Conservation (phyloP, 2,329 filamentous ascomycete species). For the Pyrenochaeta sp. region DNA sequence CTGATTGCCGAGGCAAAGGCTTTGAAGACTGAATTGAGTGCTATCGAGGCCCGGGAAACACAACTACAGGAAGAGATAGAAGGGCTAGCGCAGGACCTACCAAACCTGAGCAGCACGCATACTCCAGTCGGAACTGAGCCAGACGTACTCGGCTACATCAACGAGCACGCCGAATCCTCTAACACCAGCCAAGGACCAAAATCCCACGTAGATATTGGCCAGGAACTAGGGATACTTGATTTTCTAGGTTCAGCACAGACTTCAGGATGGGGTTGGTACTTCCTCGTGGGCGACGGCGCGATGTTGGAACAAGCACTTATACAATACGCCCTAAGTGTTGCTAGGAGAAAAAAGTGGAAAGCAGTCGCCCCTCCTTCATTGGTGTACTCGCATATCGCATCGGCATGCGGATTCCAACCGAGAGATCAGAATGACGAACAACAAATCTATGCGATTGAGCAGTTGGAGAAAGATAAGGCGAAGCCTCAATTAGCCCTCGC, state of each 20-base stretch:
- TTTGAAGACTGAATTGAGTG: conserved; percentile 69
- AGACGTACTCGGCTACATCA: conserved; percentile 77
- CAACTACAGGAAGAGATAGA: conserved; percentile 72
- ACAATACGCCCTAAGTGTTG: conserved; percentile 81
- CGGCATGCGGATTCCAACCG: conserved; percentile 93
- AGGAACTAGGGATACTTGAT: conserved; percentile 87
- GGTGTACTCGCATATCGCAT: conserved; percentile 89
- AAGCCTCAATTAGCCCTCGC: conserved; percentile 78
- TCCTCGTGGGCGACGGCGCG: conserved; percentile 87
- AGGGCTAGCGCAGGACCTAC: conserved; percentile 76
- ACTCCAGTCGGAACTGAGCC: conserved; percentile 77
- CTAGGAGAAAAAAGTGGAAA: conserved; percentile 77
- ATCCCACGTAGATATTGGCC: conserved; percentile 87
- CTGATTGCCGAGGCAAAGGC: conserved; percentile 70
- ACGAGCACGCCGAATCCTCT: conserved; percentile 65
- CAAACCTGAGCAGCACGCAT: conserved; percentile 81
- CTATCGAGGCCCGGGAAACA: conserved; percentile 70
- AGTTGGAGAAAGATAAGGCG: conserved; percentile 66
- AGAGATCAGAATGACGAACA: conserved; percentile 90
- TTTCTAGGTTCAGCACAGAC: conserved; percentile 83
- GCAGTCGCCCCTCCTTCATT: conserved; percentile 85
- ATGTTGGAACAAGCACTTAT: conserved; percentile 94
- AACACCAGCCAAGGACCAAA: conserved; percentile 63
- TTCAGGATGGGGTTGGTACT: conserved; percentile 98
- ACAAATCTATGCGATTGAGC: conserved; percentile 84